Conservation (phyloP, 768 basidiomycete genomes). For the Termitomyces sp. region DNA sequence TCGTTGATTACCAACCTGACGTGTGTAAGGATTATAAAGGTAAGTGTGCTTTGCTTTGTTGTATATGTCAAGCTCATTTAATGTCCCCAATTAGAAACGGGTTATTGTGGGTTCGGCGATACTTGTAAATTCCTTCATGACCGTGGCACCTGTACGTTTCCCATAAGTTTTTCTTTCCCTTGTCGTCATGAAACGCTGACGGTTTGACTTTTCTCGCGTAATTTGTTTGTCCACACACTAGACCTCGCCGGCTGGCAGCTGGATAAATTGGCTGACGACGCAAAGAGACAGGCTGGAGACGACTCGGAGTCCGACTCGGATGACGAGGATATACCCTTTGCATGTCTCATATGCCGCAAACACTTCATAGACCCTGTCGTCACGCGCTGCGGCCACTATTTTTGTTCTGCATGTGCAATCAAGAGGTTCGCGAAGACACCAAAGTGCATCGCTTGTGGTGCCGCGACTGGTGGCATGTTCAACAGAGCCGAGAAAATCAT, state of each 20-base stretch:
- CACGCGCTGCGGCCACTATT: constrained; percentile 96
- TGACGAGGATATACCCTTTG: constrained; percentile 92
- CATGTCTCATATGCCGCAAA: constrained; percentile 95
- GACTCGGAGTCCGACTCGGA: constrained; percentile 65
- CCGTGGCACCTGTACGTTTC: constrained; percentile 80
- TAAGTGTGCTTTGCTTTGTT: constrained; percentile 26
- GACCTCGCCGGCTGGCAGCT: constrained; percentile 99
- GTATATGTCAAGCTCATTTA: constrained; percentile 1
- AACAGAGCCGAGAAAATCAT: constrained; percentile 93
- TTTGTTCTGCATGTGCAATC: constrained; percentile 92
- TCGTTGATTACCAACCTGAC: constrained; percentile 97
- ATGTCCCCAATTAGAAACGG: constrained; percentile 65
- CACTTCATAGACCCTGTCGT: constrained; percentile 93
- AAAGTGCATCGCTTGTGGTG: constrained; percentile 92
- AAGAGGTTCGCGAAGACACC: constrained; percentile 91
- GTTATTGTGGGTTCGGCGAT: constrained; percentile 98
- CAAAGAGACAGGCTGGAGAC: constrained; percentile 57
- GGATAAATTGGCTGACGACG: constrained; percentile 82
- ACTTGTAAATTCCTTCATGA: constrained; percentile 99
- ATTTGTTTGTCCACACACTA: constrained; percentile 19
- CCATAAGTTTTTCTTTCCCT: constrained; percentile 5
- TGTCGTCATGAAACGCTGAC: constrained; percentile 2
- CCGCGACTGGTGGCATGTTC: constrained; percentile 93
- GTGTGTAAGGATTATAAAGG: constrained; percentile 99
- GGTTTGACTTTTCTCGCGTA: constrained; percentile 6